Evolutionary conservation across 2,329 filamentous ascomycete genomes (phyloP), one percentile per base, ranked within the genome.

Genomic region (Aspergillus calidoustus): DNA sequence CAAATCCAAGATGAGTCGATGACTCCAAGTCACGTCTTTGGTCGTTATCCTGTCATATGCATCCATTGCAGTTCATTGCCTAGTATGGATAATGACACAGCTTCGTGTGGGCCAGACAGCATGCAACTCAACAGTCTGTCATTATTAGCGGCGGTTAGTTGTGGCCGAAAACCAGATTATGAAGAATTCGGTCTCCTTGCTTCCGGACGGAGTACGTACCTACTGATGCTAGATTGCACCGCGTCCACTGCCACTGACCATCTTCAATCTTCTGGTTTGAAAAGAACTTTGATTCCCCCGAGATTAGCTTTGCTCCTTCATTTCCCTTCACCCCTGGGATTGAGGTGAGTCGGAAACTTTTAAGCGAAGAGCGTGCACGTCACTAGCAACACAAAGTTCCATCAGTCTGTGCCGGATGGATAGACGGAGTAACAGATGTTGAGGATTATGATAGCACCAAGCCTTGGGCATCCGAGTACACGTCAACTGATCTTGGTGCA

Each of bases 401-500:
- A 22, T 41, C 46, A 49, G 9, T 22, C 44, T 34, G 25, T 19
- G 19, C 9, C 46, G 43, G 28, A 55, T 55, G 53, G 8, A 55
- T 47, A 43, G 22, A 57, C 46, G 7, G 3, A 43, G 22, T 28
- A 28, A 50, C 7, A 23, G 13, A 31, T 13, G 25, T 6, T 30
- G 8, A 15, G n/a, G 15, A 43, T 44, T 23, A 43, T 9, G 9
- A 13, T 31, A 22, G 23, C 47, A 25, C n/a, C 6, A 11, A 19
- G 38, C 30, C 30, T 41, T 23, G 22, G 55, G 38, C 25, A 25
- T 23, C 48, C n/a, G 38, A 44, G 23, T 46, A 58, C 48, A 46
- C 38, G 55, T 58, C 55, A 46, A 52, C 38, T 52, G 55, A 52
- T 46, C 38, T 30, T 15, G 31, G 6, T 31, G 22, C 28, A 11